Evolutionary conservation across 2,329 filamentous ascomycete genomes (phyloP).

Genomic region (Ilyonectria sp.): DNA sequence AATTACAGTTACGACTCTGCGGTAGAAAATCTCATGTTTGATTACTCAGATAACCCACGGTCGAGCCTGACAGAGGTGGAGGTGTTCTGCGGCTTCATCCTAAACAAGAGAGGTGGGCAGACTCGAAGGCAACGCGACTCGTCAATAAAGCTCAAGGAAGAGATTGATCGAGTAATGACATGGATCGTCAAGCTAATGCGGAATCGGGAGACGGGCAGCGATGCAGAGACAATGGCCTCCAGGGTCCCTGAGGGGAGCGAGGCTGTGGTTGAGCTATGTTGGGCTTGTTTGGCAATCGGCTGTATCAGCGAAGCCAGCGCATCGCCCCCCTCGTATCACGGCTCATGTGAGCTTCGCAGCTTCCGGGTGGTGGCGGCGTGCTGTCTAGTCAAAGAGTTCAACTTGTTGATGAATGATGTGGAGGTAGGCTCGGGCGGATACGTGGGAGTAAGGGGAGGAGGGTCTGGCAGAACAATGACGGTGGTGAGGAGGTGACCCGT

Average conservation of each 20-base stretch:
- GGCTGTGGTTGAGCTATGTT: conserved; percentile 52
- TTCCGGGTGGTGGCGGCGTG: conserved; percentile 57
- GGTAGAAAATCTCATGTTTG: conserved; percentile 51
- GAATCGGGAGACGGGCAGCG: conserved; percentile 34
- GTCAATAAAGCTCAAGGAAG: conserved; percentile 66
- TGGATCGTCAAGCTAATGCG: conserved; percentile 57
- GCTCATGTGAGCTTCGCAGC: conserved; percentile 49
- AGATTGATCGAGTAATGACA: conserved; percentile 63
- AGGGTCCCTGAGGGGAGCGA: conserved; percentile 33
- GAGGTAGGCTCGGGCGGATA: conserved; percentile 41
- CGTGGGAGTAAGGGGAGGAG: conserved; percentile 42
- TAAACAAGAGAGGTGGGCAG: conserved; percentile 65
- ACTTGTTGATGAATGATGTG: conserved; percentile 33
- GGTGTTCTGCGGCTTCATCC: conserved; percentile 70
- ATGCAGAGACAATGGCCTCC: conserved; percentile 26
- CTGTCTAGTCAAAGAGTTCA: conserved; percentile 50
- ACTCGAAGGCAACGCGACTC: conserved; percentile 66
- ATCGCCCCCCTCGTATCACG: conserved; percentile 23
- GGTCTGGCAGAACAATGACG: conserved; percentile 28
- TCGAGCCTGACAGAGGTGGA: conserved; percentile 65
- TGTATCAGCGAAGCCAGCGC: conserved; percentile 30
- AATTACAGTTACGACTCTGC: conserved; percentile 61
- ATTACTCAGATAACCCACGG: conserved; percentile 63
- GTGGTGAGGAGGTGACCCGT: conserved; percentile 38
- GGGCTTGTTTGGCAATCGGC: conserved; percentile 53